Evolutionary conservation across 768 basidiomycete species (phyloP).

Genomic region (Amanita exitialis): DNA sequence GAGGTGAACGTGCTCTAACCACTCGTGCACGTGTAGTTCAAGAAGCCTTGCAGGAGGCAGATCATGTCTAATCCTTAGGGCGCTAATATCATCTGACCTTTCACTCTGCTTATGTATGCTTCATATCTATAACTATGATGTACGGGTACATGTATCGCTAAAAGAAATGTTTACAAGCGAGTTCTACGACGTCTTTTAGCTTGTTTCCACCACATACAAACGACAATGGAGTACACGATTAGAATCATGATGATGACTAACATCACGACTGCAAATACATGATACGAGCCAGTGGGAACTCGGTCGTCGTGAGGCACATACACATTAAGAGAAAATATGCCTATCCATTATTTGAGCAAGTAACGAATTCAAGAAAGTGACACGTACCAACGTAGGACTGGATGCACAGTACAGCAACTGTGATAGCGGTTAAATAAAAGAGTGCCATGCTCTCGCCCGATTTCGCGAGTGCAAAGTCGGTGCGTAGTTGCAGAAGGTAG

Average conservation of each 20-base stretch:
- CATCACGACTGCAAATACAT: constrained; percentile 49
- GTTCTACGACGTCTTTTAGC: constrained; percentile 31
- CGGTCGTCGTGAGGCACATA: constrained; percentile 44
- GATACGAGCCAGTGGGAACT: constrained; percentile 25
- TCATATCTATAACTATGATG: not conserved
- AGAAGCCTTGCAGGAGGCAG: constrained; percentile 31
- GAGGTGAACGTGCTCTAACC: constrained; percentile 1
- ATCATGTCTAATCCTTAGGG: constrained; percentile 15
- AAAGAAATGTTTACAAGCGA: constrained; percentile 10
- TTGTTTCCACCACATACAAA: constrained; percentile 56
- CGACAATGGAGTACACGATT: constrained; percentile 30
- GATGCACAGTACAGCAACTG: constrained; percentile 55
- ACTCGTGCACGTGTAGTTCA: constrained; percentile 19
- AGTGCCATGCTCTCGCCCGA: constrained; percentile 56
- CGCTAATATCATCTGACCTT: not conserved
- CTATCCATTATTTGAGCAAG: constrained; percentile 24
- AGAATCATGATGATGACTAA: constrained; percentile 33
- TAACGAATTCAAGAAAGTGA: not conserved
- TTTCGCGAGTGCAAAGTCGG: constrained; percentile 49
- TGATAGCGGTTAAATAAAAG: constrained; percentile 55
- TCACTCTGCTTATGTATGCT: not conserved
- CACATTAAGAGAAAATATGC: constrained; percentile 60
- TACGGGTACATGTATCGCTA: not conserved
- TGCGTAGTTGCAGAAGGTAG: constrained; percentile 69
- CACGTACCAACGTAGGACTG: constrained; percentile 48